Evolutionary conservation across 2,329 filamentous ascomycete species (phyloP).

Genomic region (Ascosphaera aggregata): DNA sequence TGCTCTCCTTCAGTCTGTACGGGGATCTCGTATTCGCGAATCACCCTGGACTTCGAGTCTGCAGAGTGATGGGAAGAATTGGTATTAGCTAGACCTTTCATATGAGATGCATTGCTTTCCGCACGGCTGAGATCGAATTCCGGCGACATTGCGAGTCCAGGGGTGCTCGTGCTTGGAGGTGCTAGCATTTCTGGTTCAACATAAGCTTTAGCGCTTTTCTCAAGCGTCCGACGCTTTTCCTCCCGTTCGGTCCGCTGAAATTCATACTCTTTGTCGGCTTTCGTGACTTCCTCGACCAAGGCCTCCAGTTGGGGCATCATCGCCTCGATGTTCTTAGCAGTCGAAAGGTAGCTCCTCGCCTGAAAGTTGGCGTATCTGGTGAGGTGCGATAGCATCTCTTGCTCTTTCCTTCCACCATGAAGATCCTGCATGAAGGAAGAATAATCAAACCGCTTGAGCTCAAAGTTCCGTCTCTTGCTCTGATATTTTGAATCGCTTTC

Average conservation of each 20-base stretch:
- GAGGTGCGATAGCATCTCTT: constrained; percentile 82
- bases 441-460: constrained; percentile 95
- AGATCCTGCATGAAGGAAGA: constrained; percentile 98
- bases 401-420: constrained; percentile 96
- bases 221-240: constrained; percentile 71
- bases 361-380: constrained; percentile 88
- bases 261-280: constrained; percentile 91
- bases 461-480: constrained; percentile 76
- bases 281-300: constrained; percentile 64
- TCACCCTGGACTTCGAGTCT: constrained; percentile 12
- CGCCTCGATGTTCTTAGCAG: constrained; percentile 68
- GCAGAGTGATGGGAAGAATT: constrained; percentile 17
- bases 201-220: constrained; percentile 61
- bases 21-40: constrained; percentile 5
- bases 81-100: constrained; percentile 27
- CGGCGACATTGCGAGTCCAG: constrained; percentile 12
- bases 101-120: constrained; percentile 49
- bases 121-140: constrained; percentile 49
- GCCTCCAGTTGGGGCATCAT: constrained; percentile 80
- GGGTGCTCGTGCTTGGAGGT: constrained; percentile 12
- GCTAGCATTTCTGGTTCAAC: constrained; percentile 41
- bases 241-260: constrained; percentile 87
- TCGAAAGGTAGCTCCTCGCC: constrained; percentile 55
- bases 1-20: constrained; percentile 27
- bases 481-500: constrained; percentile 96